Base-by-base conservation (phyloP, 768 basidiomycete genomes). In the Kwoniella sp. region DNA sequence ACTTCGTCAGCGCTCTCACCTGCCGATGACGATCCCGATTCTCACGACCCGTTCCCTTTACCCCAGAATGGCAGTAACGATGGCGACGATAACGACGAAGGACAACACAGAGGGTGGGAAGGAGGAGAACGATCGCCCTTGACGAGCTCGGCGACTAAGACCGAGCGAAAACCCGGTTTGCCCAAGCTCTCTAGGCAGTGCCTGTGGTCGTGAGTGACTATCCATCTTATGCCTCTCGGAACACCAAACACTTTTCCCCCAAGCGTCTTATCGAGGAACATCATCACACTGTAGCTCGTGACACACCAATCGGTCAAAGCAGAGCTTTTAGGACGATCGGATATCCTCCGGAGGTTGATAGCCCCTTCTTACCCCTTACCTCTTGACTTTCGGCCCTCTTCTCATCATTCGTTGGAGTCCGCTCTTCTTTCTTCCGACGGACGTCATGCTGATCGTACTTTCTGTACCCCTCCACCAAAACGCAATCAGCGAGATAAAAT, bases 41-140 rank as follows among this genome's bases (percentile, higher is more conserved):
- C n/a, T n/a, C 60, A 61, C 45, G 53, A 52, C 53, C 63, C 34
- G 12, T 51, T 22, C 45, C 67, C 50, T 30, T 9, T 47, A 47
- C 71, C 68, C 69, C 1, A 89, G 90, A 0, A 94, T 20, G 15
- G 20, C 51, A 31, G 29, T 29, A 8, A 2, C 51, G 52, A 98
- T 80, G 86, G 87, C 17, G 88, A 90, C 69, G 93, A 92, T 37
- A 86, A 91, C 17, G 82, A 85, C 29, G 88, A 88, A 17, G 11
- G 20, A 45, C 41, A 17, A 3, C 34, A 34, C 7, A 34, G 34
- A 13, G 34, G 13, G 13, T 64, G 94, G 96, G 81, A 88, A 89
- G 52, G 89, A 90, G 57, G 92, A 96, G 81, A 86, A 87, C 8
- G 93, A 90, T 53, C 60, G 41, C 41, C 60, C 7, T 37, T 61